Percentiles rank a stretch among this genome's conserved stretches.
These are phyloP conservation scores for Neckera pumila DNA, from an alignment of 225 moss, liverwort and hornwort genomes.

Conservation along the genomic window DNA sequence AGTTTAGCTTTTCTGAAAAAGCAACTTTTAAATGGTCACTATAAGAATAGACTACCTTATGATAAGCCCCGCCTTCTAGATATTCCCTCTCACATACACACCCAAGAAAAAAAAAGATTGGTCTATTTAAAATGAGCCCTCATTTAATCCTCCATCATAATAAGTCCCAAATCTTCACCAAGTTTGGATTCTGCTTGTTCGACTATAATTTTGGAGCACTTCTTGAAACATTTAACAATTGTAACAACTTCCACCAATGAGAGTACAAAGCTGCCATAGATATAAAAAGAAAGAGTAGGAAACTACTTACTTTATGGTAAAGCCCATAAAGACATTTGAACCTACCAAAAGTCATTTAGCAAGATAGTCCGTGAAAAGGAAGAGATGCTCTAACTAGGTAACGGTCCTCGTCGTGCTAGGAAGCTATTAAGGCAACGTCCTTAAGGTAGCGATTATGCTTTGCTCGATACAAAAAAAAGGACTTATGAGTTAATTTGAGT, in stretches of 20 bases:
- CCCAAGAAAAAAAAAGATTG: rapidly evolving
- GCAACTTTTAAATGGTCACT: too few species aligned
- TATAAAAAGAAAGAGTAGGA: rapidly evolving
- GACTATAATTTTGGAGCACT: background rate
- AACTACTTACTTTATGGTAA: background rate
- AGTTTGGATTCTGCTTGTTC: background rate
- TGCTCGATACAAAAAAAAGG: background rate
- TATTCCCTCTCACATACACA: rapidly evolving
- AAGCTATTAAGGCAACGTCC: too few species aligned
- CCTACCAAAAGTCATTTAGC: rapidly evolving
- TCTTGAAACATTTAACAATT: rapidly evolving
- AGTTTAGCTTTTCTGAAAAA: rapidly evolving
- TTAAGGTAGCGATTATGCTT: too few species aligned
- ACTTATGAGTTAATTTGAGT: rapidly evolving
- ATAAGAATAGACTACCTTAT: too few species aligned
- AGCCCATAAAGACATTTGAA: rapidly evolving
- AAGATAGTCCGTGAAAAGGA: too few species aligned
- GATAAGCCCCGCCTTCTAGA: rapidly evolving
- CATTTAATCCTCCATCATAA: background rate
- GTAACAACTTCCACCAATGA: background rate
- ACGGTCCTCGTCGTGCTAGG: too few species aligned
- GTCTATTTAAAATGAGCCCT: background rate
- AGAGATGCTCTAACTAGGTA: background rate
- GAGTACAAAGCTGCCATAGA: rapidly evolving
- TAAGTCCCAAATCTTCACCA: rapidly evolving